Percentiles rank a stretch among this genome's conserved stretches.
Evolutionary conservation across 371 early-diverging fungal genomes (phyloP).

Genomic region (Lichtheimia corymbifera): DNA sequence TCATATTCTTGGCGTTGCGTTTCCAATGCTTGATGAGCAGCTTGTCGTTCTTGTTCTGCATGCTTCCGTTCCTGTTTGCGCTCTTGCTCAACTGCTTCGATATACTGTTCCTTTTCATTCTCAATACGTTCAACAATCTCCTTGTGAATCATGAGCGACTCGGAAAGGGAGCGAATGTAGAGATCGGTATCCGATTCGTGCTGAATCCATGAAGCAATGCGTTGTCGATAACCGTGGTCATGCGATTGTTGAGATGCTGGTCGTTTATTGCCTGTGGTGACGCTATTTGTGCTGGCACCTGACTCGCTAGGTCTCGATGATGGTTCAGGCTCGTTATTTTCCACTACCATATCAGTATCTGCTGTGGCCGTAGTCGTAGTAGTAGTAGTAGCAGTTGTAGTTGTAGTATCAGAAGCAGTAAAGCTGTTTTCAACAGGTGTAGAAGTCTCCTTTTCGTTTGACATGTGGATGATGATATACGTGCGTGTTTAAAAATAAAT

Average conservation of each 20-base stretch:
- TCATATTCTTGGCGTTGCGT: neutral
- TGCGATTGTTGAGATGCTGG: neutral
- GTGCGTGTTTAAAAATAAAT: neutral
- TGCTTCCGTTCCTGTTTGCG: neutral
- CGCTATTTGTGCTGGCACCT: too few species aligned
- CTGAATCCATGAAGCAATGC: conserved; percentile 13
- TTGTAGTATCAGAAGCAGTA: too few species aligned
- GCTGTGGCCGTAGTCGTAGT: too few species aligned
- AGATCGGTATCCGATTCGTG: conserved; percentile 35
- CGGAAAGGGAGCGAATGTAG: conserved; percentile 35
- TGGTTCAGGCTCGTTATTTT: too few species aligned
- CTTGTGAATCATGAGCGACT: conserved; percentile 43
- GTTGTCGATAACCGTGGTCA: conserved; percentile 6
- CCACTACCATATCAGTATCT: too few species aligned
- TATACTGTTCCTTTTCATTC: conserved; percentile 22
- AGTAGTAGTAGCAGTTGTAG: too few species aligned
- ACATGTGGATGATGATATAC: too few species aligned
- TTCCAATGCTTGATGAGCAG: neutral
- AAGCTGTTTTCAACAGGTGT: too few species aligned
- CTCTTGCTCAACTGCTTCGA: neutral
- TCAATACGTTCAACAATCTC: conserved; percentile 42
- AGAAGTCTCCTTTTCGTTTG: too few species aligned
- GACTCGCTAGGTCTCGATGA: too few species aligned
- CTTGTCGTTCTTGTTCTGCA: neutral
- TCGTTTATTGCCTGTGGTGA: too few species aligned